Evolutionary conservation across 2,329 filamentous ascomycete genomes (phyloP), one percentile per base, ranked within the genome.

Genomic region (Metarhizium rileyi): DNA sequence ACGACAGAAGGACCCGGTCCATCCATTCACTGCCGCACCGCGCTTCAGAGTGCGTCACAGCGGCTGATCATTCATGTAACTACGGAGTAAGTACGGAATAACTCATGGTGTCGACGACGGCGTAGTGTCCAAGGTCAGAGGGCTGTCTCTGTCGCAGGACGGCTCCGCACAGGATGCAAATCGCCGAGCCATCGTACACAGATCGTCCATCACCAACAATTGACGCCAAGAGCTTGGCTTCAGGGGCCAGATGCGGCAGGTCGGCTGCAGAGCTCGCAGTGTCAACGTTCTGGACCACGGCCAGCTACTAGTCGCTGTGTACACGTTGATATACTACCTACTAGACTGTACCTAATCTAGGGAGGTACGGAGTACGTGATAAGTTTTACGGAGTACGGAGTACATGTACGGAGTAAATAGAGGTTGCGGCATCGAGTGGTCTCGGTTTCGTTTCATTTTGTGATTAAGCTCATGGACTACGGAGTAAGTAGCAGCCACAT

Each of bases 211-310:
- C 38, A 43, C 47, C 18, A 43, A 7, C 12, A 26, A 4, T 46
- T 33, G 20, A 22, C 33, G 48, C 48, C 43, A 46, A 42, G 33
- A 41, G 25, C 47, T 49, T 49, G 48, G 48, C 43, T 35, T 46
- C 43, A 35, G 48, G 33, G 25, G 48, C 43, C 43, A 25, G 42
- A 45, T 23, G 48, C 43, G 48, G 43, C 48, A 41, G 48, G 46
- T 48, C 25, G 46, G 46, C 26, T 48, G 36, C 14, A 33, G 41
- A 41, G 18, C 46, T 30, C 41, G 26, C 6, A 27, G 33, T 16
- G 26, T 23, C 23, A 7, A 43, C 36, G 38, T 25, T 44, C 46
- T 48, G 38, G n/a, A 43, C 46, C 46, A 43, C 9, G 26, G 16
- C 33, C 14, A 46, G n/a, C n/a, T n/a, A n/a, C n/a, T n/a, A n/a